Evolutionary conservation across 2,329 filamentous ascomycete genomes (phyloP), one percentile per base, ranked within the genome.

Genomic region (Pseudogymnoascus sp.): DNA sequence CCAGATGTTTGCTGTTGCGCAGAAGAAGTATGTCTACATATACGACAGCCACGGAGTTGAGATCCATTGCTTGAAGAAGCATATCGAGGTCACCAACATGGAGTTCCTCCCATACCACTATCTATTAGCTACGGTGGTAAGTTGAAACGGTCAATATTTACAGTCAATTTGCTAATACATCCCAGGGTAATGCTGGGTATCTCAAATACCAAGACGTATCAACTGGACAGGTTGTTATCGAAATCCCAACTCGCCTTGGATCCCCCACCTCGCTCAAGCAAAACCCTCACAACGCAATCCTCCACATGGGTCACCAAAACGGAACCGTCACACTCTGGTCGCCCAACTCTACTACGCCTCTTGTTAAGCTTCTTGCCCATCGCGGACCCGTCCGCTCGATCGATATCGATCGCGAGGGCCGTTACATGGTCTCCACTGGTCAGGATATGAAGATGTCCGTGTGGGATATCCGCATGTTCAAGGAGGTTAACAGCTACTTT

Each of bases 81-180:
- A 96, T 73, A 84, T 90, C 66, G 94, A 99, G 74, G 90, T 95
- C 12, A 89, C 90, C 11, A 88, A 95, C 75, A 91, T 99, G 82
- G 91, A 97, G 75, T 99, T 97, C 73, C 79, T 97, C 12, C 93
- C 93, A 0, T 97, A 97, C 73, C 94, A 99, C 74, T 99, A 96
- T 74, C 84, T 99, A 44, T 82, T 99, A 59, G 90, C 90, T 16
- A 96, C 92, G 16, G 83, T 93, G 70, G 88, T 90, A 76, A 79
- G 86, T 82, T 64, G 42, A 7, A 10, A 5, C 5, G 1, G 1
- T 14, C 16, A 33, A 11, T 21, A 42, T 25, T 11, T 7, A 16
- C 31, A 25, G n/a, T 18, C 11, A 7, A 16, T 31, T 44, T 63
- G 31, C 65, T 73, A 65, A 73, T 21, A 21, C 1, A 42, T 61